Conservation (phyloP, 2,329 filamentous ascomycete genomes). For the Peltaster fructicola region DNA sequence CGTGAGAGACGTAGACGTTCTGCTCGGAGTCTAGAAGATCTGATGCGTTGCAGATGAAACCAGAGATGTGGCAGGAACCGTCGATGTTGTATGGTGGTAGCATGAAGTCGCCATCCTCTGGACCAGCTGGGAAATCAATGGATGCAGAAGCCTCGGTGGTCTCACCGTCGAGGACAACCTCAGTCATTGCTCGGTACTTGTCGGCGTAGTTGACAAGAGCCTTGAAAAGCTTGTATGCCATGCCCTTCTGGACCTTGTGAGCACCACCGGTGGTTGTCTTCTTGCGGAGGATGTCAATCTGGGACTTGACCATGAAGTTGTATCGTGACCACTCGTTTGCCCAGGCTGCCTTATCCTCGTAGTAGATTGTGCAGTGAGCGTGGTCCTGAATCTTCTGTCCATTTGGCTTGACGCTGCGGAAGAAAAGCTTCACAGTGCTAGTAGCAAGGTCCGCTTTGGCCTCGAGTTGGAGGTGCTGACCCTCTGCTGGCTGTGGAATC, state of each 20-base stretch:
- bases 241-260: constrained; percentile 54
- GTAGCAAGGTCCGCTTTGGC: constrained; percentile 40
- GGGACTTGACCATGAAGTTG: constrained; percentile 38
- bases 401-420: constrained; percentile 41
- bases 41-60: constrained; percentile 43
- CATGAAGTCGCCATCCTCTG: constrained; percentile 37
- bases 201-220: constrained; percentile 39
- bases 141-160: constrained; percentile 37
- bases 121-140: constrained; percentile 37
- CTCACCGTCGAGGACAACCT: constrained; percentile 39
- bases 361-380: constrained; percentile 43
- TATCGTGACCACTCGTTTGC: constrained; percentile 48
- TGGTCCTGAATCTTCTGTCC: constrained; percentile 43
- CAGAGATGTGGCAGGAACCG: constrained; percentile 38
- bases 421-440: constrained; percentile 36
- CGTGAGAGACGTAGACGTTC: constrained; percentile 44
- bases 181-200: constrained; percentile 40
- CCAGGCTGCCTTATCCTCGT: constrained; percentile 43
- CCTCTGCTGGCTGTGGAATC: constrained; percentile 28
- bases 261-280: constrained; percentile 48
- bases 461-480: constrained; percentile 44
- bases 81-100: constrained; percentile 44
- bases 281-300: constrained; percentile 47
- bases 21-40: constrained; percentile 41
- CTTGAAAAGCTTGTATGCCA: constrained; percentile 60